Conservation (phyloP, 306 rosid species). For the Adenanthera pavonina region DNA sequence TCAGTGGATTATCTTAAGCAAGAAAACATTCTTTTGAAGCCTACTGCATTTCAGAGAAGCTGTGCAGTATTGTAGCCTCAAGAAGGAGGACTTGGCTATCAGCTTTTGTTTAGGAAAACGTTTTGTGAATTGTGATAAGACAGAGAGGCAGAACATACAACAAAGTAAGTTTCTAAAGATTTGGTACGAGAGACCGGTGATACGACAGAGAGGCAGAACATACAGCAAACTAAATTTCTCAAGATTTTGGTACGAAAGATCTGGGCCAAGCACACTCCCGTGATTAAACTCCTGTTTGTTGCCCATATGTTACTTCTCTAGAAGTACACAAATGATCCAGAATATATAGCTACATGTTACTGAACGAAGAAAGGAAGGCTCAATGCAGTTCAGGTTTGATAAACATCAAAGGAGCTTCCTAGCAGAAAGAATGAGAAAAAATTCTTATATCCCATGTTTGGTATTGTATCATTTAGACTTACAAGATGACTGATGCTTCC, state of each 20-base stretch:
- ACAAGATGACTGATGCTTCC: too few relatives aligned
- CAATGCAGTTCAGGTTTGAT: too few relatives aligned
- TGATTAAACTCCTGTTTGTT: neutral
- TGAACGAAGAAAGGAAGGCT: neutral
- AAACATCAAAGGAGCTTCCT: too few relatives aligned
- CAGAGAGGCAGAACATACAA: too few relatives aligned
- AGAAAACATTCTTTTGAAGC: neutral
- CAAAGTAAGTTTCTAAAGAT: too few relatives aligned
- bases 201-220: neutral
- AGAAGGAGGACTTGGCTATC: neutral
- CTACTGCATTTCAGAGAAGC: neutral
- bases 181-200: neutral
- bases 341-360: neutral
- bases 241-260: neutral
- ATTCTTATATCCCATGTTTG: too few relatives aligned
- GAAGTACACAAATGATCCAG: neutral
- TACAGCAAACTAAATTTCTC: neutral
- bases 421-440: too few relatives aligned
- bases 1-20: neutral
- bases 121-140: neutral
- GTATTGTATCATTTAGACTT: too few relatives aligned
- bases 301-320: neutral
- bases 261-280: neutral
- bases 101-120: neutral
- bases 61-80: slow-evolving; percentile 7